phyloP scores from a whole-genome alignment of 1,139 yeast species.

The Hansenula lynferdii region DNA sequence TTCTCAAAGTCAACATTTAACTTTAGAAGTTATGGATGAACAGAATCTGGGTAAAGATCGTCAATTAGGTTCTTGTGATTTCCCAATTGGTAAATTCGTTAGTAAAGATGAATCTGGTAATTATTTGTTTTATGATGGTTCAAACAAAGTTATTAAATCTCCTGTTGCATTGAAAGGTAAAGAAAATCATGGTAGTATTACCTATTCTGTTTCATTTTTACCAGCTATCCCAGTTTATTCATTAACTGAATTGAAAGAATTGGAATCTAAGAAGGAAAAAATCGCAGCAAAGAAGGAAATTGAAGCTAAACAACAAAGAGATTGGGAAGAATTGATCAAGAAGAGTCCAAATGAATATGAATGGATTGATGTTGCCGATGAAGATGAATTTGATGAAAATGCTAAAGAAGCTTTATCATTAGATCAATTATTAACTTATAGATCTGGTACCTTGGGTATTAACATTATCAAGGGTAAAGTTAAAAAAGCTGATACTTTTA shows the following conservation, averaged over 20 bases:
- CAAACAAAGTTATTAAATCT: conserved; percentile 35
- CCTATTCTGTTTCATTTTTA: conserved; percentile 56
- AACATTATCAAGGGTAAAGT: conserved; percentile 47
- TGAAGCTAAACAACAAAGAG: conserved; percentile 37
- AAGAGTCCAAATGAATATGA: conserved; percentile 59
- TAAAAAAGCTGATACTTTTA: conserved; percentile 40
- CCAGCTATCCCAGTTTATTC: conserved; percentile 63
- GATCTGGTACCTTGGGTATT: conserved; percentile 59
- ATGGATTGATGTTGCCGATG: conserved; percentile 50
- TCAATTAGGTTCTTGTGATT: conserved; percentile 52
- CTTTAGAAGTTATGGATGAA: conserved; percentile 59
- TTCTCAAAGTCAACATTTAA: conserved; percentile 56
- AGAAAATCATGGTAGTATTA: conserved; percentile 41
- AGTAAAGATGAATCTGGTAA: conserved; percentile 43
- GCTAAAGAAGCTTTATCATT: conserved; percentile 45
- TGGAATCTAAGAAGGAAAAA: conserved; percentile 36
- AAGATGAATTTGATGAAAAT: conserved; percentile 32
- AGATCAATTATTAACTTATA: conserved; percentile 45
- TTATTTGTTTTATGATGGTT: conserved; percentile 48
- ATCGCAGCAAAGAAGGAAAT: conserved; percentile 30
- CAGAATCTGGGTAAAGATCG: conserved; percentile 62
- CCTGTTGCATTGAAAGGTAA: conserved; percentile 41
- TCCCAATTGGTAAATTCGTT: conserved; percentile 46
- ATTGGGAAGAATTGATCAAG: conserved; percentile 43
- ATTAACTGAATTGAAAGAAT: conserved; percentile 44